Conservation (phyloP, 148 eudicot genomes). For the Pouteria glomerata region DNA sequence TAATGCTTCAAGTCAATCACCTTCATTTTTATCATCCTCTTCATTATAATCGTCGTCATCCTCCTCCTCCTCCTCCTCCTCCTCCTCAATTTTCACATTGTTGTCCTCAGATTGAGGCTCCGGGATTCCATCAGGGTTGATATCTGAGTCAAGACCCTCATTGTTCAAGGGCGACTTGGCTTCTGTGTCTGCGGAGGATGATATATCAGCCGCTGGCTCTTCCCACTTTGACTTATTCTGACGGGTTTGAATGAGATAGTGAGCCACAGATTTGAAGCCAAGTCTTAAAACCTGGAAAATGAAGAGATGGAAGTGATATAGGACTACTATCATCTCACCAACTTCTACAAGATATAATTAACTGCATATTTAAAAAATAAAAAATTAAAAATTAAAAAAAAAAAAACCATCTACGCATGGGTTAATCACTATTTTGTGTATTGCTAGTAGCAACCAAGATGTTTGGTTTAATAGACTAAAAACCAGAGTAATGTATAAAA, state of each 20-base stretch:
- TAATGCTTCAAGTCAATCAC: not conserved
- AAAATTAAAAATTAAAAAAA: too few species aligned
- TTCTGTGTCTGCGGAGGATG: slow-evolving; percentile 7
- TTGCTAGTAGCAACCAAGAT: not conserved
- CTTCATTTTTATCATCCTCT: slow-evolving; percentile 4
- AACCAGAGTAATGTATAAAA: not conserved
- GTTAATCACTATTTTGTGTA: not conserved
- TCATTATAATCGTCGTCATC: slow-evolving; percentile 15
- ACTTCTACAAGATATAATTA: too few species aligned
- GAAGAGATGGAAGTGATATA: not conserved
- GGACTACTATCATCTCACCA: not conserved
- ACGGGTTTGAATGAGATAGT: slow-evolving; percentile 54
- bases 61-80: too few species aligned
- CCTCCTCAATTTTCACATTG: slow-evolving; percentile 2
- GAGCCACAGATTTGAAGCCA: slow-evolving; percentile 76
- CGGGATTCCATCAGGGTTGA: not conserved
- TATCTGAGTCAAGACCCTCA: slow-evolving; percentile 13
- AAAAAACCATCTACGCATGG: not conserved
- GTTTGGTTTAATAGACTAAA: not conserved
- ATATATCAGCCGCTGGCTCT: slow-evolving; percentile 15
- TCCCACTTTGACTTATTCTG: slow-evolving; percentile 13
- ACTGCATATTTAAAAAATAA: too few species aligned
- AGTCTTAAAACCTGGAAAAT: slow-evolving; percentile 33
- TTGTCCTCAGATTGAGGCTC: slow-evolving; percentile 1
- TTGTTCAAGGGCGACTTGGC: not conserved